Percentiles rank a stretch among this genome's conserved stretches.
phyloP scores from a whole-genome alignment of 768 basidiomycete genomes.

The Boletus sp. region DNA sequence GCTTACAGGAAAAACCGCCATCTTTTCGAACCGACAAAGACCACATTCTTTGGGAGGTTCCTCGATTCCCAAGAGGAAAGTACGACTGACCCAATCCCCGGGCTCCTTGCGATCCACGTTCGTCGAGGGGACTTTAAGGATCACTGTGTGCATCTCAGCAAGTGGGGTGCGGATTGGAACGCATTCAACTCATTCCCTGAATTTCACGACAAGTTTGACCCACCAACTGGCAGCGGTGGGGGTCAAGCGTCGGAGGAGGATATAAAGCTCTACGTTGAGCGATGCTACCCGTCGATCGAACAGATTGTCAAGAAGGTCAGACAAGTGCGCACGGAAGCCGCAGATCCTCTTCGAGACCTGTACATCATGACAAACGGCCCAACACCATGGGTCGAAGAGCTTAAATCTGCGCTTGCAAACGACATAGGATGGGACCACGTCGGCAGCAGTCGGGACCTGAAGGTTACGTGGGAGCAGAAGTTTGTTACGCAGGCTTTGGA shows the following conservation, averaged over 20 bases:
- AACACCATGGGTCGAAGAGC: constrained; percentile 38
- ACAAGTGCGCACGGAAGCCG: constrained; percentile 27
- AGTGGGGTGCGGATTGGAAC: constrained; percentile 36
- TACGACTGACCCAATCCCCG: constrained; percentile 26
- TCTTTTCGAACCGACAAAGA: constrained; percentile 16
- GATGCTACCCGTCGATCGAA: constrained; percentile 43
- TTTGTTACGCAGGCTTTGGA: constrained; percentile 46
- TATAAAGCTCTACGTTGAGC: constrained; percentile 28
- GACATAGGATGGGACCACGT: constrained; percentile 38
- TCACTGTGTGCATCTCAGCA: constrained; percentile 42
- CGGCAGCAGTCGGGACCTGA: constrained; percentile 42
- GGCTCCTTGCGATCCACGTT: constrained; percentile 49
- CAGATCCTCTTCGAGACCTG: constrained; percentile 32
- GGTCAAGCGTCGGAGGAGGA: constrained; percentile 18
- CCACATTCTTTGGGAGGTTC: neutral
- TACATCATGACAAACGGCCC: constrained; percentile 51
- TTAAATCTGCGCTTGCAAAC: constrained; percentile 35
- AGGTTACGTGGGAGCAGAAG: constrained; percentile 40
- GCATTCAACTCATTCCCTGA: constrained; percentile 46
- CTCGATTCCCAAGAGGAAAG: neutral
- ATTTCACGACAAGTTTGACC: constrained; percentile 37
- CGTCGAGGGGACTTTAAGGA: constrained; percentile 48
- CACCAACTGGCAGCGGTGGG: constrained; percentile 25
- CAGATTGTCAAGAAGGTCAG: constrained; percentile 41
- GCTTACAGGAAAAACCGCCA: constrained; percentile 32